These are phyloP conservation scores for Punctularia strigosozonata DNA, from an alignment of 768 basidiomycete species.

Conservation along the genomic window DNA sequence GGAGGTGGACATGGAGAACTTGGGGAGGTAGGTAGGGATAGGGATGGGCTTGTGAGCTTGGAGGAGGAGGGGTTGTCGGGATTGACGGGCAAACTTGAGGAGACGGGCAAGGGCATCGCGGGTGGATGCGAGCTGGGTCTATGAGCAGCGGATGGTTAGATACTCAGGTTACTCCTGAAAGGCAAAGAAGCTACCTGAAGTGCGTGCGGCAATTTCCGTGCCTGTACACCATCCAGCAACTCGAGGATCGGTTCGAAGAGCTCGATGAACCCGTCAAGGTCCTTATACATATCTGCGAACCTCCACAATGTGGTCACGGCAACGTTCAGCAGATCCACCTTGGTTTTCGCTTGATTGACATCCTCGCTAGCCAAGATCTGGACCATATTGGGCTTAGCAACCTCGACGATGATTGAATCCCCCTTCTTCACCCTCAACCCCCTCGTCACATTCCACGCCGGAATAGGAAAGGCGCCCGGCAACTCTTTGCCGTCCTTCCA, in stretches of 20 bases:
- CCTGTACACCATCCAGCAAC: conserved; percentile 44
- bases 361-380: conserved; percentile 25
- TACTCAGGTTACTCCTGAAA: conserved; percentile 1
- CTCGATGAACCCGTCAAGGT: conserved; percentile 76
- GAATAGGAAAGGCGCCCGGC: conserved; percentile 62
- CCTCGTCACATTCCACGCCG: conserved; percentile 47
- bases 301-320: conserved; percentile 51
- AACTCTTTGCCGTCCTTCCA: conserved; percentile 33
- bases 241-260: conserved; percentile 58
- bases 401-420: conserved; percentile 21
- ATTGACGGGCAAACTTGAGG: conserved; percentile 60
- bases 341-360: conserved; percentile 62
- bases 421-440: conserved; percentile 32
- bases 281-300: conserved; percentile 68
- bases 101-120: conserved; percentile 44
- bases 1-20: conserved; percentile 75
- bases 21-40: conserved; percentile 86
- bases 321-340: conserved; percentile 58
- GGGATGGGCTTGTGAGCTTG: conserved; percentile 96
- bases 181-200: conserved; percentile 38
- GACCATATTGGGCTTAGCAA: conserved; percentile 33
- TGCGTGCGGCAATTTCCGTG: conserved; percentile 29
- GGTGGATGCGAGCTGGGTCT: conserved; percentile 37
- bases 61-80: conserved; percentile 67
- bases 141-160: conserved; percentile 4